A percentile compares a stretch with the other conserved stretches of the same genome.
Evolutionary conservation across 495 filamentous ascomycete genomes (phyloP).

Genomic region (Penicillium robsamsonii): DNA sequence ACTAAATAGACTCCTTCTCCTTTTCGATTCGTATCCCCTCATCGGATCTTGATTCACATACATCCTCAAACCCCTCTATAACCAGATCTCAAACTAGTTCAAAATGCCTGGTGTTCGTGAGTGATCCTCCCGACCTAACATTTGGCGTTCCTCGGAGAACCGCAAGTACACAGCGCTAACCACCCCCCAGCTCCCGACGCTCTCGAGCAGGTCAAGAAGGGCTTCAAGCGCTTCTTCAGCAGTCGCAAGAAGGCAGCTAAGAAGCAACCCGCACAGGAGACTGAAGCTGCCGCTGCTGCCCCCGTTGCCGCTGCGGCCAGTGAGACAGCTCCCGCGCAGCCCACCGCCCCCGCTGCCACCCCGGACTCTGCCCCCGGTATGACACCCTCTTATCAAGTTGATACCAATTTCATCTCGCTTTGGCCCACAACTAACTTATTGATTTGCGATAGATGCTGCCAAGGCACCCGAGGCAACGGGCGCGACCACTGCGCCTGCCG

Average conservation of each 20-base stretch:
- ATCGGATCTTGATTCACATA: neutral
- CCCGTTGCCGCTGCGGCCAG: neutral
- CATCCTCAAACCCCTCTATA: too few relatives aligned
- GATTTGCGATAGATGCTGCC: neutral
- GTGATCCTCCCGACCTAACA: neutral
- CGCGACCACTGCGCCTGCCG: neutral
- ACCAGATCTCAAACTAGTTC: neutral
- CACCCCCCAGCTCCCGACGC: slow-evolving; percentile 1
- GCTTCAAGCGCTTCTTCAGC: slow-evolving; percentile 9
- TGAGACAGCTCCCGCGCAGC: neutral
- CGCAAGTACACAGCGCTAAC: neutral
- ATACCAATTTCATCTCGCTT: neutral
- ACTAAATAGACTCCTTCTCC: slow-evolving; percentile 4
- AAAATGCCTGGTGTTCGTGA: slow-evolving; percentile 15
- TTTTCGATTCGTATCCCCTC: neutral
- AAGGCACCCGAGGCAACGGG: neutral
- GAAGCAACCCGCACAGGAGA: neutral
- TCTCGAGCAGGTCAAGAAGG: slow-evolving; percentile 11
- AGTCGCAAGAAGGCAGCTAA: slow-evolving; percentile 9
- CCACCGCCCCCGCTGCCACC: slow-evolving; percentile 5
- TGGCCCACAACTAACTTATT: neutral
- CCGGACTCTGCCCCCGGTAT: neutral
- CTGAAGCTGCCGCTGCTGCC: neutral
- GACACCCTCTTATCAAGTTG: neutral
- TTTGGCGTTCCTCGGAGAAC: neutral